Evolutionary conservation across 2,329 filamentous ascomycete genomes (phyloP).

Genomic region (Fusarium bulbicola): DNA sequence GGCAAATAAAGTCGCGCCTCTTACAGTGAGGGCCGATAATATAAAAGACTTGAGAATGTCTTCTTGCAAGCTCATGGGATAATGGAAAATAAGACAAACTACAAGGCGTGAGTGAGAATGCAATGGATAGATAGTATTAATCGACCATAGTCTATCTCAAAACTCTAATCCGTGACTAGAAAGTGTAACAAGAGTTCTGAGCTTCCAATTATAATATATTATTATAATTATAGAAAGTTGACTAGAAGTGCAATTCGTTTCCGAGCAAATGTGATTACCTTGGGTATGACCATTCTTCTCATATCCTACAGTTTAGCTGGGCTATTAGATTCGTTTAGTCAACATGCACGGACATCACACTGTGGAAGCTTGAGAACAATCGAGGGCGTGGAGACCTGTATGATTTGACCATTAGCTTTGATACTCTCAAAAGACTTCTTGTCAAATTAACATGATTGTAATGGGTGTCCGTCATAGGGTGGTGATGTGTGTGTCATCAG

Average conservation of each 20-base stretch:
- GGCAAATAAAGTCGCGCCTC: neutral
- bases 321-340: neutral
- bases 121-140: neutral
- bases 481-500: slow-evolving; percentile 68
- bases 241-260: neutral
- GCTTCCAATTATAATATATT: neutral
- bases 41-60: neutral
- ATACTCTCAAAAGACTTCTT: slow-evolving; percentile 45
- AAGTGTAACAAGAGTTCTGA: neutral
- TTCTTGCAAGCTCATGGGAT: neutral
- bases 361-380: slow-evolving; percentile 14
- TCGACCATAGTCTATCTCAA: neutral
- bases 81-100: neutral
- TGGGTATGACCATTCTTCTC: neutral
- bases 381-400: slow-evolving; percentile 25
- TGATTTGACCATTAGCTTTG: slow-evolving; percentile 49
- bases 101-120: neutral
- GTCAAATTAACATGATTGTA: slow-evolving; percentile 34
- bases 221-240: neutral
- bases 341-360: slow-evolving; percentile 27
- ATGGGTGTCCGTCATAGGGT: slow-evolving; percentile 62
- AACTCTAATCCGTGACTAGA: no score
- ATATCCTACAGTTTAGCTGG: neutral
- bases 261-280: neutral
- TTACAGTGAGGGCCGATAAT: neutral